Evolutionary conservation across 352 stramenopile species (phyloP), one percentile per base, ranked within the genome.

Genomic region (Pythium graminicola): DNA sequence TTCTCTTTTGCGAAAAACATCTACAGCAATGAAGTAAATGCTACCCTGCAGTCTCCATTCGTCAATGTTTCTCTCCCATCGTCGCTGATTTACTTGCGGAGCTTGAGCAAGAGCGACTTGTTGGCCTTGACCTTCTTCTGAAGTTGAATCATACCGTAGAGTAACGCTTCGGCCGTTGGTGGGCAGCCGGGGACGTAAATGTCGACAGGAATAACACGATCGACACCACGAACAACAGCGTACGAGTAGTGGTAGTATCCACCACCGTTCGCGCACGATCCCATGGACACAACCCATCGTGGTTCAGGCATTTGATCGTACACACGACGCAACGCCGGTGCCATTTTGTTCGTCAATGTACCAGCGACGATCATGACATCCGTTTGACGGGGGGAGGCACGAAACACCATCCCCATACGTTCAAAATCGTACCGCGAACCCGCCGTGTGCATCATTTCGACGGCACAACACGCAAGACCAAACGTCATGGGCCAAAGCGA

Each of bases 331-430:
- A 99, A 80, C 8, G 96, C 97, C 0, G 97, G 97, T 17, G 97
- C 97, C 96, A 99, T 99, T 72, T 99, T 99, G 84, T 99, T 99
- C 54, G 96, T 99, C 20, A 99, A 70, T 19, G 97, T 99, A 5
- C 97, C 97, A 14, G 97, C 95, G 16, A 99, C 96, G 78, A 99
- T 98, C 97, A 99, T 99, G 6, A 99, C 94, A 76, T 99, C 97
- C 6, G 93, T 97, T 68, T 98, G 92, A 60, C 93, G 85, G 8
- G 89, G 89, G 38, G 79, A 92, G 0, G 96, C 96, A 62, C 97
- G 95, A 65, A 98, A 99, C 13, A 99, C 91, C 90, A 99, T 98
- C 28, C 97, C 97, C 63, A 99, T 97, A 41, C 97, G 89, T 69
- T 99, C 97, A 66, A 99, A 96, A 73, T 99, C 96, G 67, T 99